A percentile compares a stretch with the other conserved stretches of the same genome.
These are phyloP conservation scores for Heritiera fomes DNA, from an alignment of 345 rosid species.

Conservation along the genomic window DNA sequence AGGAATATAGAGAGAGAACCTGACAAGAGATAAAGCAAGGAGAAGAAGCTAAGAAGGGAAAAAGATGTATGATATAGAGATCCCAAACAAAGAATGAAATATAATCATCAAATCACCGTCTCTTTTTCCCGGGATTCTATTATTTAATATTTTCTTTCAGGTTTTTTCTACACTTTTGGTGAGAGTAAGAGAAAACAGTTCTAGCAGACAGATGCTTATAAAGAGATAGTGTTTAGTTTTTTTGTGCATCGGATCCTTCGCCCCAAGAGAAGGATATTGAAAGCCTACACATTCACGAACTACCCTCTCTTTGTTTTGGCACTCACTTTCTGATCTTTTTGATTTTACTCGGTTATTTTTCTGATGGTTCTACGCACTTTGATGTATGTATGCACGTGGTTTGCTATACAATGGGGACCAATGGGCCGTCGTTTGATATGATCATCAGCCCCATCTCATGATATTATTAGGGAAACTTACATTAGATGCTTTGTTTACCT, in stretches of 20 bases:
- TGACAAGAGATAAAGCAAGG: background rate
- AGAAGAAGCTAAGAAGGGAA: background rate
- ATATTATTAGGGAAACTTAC: background rate
- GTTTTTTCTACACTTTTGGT: conserved; percentile 9
- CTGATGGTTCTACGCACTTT: conserved; percentile 39
- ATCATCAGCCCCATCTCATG: conserved; percentile 9
- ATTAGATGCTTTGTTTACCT: conserved; percentile 14
- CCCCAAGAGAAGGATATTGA: conserved; percentile 21
- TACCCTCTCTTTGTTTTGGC: background rate
- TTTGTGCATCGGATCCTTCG: conserved; percentile 46
- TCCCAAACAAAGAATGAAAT: background rate
- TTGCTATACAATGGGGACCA: conserved; percentile 38
- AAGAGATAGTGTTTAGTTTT: conserved; percentile 8
- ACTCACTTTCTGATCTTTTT: conserved; percentile 1
- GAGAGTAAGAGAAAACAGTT: conserved; percentile 10
- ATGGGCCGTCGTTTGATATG: background rate
- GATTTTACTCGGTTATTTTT: too few species aligned
- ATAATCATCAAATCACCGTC: conserved; percentile 5
- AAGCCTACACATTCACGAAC: conserved; percentile 32
- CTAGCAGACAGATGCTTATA: background rate
- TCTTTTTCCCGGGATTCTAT: background rate
- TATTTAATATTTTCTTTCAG: background rate
- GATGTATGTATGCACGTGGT: conserved; percentile 65
- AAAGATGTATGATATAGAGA: background rate
- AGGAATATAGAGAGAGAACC: background rate